phyloP scores from a whole-genome alignment of 1,139 yeast species.

The Scheffersomyces parashehatae region DNA sequence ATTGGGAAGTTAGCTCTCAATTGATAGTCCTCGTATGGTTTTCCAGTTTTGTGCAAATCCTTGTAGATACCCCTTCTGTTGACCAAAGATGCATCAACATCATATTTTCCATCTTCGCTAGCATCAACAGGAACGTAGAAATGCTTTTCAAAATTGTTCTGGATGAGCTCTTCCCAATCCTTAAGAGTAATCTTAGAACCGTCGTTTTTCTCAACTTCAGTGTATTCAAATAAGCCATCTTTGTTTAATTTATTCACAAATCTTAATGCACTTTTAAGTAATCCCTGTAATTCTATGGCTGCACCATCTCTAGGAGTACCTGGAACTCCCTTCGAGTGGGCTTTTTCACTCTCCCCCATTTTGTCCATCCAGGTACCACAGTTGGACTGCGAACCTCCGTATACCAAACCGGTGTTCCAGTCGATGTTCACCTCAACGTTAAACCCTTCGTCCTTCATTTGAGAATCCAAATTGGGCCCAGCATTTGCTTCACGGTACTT shows the following conservation, averaged over 20 bases:
- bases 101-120: slow-evolving; percentile 51
- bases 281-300: slow-evolving; percentile 88
- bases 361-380: slow-evolving; percentile 99
- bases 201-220: slow-evolving; percentile 54
- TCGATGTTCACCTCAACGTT: slow-evolving; percentile 79
- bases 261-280: slow-evolving; percentile 78
- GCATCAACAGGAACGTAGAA: slow-evolving; percentile 73
- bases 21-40: slow-evolving; percentile 92
- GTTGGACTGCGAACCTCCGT: slow-evolving; percentile 89
- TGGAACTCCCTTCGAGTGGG: slow-evolving; percentile 85
- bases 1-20: slow-evolving; percentile 88
- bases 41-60: slow-evolving; percentile 78
- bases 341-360: slow-evolving; percentile 91
- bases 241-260: slow-evolving; percentile 66
- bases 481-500: slow-evolving; percentile 94
- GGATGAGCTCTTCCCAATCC: slow-evolving; percentile 74
- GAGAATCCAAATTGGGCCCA: slow-evolving; percentile 82
- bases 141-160: slow-evolving; percentile 72
- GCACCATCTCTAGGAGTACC: slow-evolving; percentile 99
- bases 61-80: slow-evolving; percentile 94
- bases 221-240: slow-evolving; percentile 56
- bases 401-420: slow-evolving; percentile 84
- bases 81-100: slow-evolving; percentile 62
- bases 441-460: slow-evolving; percentile 92
- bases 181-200: slow-evolving; percentile 54